Evolutionary conservation across 768 basidiomycete genomes (phyloP).

Genomic region (Boletellus sp.): DNA sequence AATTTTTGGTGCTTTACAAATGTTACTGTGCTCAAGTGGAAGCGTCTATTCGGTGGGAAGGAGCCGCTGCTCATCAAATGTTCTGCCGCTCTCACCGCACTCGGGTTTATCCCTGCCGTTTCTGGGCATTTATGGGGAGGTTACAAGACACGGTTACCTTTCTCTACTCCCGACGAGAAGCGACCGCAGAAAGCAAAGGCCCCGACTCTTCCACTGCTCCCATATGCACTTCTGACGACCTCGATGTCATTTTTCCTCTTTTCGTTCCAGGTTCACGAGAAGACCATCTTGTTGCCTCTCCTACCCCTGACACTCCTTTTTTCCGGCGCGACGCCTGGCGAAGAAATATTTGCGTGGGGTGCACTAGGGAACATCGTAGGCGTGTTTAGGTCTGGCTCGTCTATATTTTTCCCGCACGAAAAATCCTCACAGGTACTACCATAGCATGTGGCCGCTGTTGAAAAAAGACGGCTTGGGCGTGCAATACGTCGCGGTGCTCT

Average conservation of each 20-base stretch:
- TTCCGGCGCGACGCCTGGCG: constrained; percentile 36
- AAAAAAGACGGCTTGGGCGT: constrained; percentile 72
- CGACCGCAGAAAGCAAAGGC: constrained; percentile 29
- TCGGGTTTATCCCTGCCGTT: constrained; percentile 68
- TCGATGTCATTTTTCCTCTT: constrained; percentile 94
- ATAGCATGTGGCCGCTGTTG: constrained; percentile 92
- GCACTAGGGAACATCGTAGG: constrained; percentile 70
- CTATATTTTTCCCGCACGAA: neutral
- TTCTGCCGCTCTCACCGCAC: constrained; percentile 60
- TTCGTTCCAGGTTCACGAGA: constrained; percentile 96
- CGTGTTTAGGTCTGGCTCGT: constrained; percentile 69
- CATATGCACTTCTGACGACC: constrained; percentile 73
- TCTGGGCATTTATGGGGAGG: constrained; percentile 40
- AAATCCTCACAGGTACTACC: neutral
- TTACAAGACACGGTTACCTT: constrained; percentile 27
- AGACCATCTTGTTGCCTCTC: constrained; percentile 82
- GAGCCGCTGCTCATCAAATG: constrained; percentile 55
- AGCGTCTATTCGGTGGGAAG: constrained; percentile 36
- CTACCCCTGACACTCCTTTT: constrained; percentile 80
- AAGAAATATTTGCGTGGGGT: constrained; percentile 30
- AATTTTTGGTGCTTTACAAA: constrained; percentile 98
- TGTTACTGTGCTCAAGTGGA: constrained; percentile 80
- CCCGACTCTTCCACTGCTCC: constrained; percentile 65
- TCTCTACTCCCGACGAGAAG: neutral
- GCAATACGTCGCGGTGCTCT: constrained; percentile 64